Percentiles rank a stretch among this genome's conserved stretches.
Evolutionary conservation across 371 early-diverging fungal genomes (phyloP).

Genomic region (Syncephalis fuscata): DNA sequence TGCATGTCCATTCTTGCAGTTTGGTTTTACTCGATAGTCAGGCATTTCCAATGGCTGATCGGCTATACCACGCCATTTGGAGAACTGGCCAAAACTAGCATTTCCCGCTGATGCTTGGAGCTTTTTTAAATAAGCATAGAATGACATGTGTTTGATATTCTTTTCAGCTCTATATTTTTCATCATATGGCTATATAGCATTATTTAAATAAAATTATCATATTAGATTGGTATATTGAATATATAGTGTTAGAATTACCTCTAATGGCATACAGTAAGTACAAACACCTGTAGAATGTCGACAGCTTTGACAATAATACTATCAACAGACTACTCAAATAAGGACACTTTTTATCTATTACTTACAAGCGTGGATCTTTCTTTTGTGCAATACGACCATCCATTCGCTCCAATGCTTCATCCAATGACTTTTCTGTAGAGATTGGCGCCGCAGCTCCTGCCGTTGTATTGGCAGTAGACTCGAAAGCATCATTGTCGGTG

Average conservation of each 20-base stretch:
- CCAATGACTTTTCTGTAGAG: slow-evolving; percentile 71
- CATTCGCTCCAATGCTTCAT: slow-evolving; percentile 62
- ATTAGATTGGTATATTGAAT: slow-evolving; percentile 1
- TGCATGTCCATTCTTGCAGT: slow-evolving; percentile 71
- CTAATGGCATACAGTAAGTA: slow-evolving; percentile 93
- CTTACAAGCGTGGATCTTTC: slow-evolving; percentile 69
- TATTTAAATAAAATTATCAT: neutral
- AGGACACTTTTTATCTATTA: neutral
- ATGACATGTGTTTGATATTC: slow-evolving; percentile 95
- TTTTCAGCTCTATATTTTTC: slow-evolving; percentile 65
- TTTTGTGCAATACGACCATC: slow-evolving; percentile 68
- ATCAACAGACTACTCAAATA: neutral
- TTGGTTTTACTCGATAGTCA: slow-evolving; percentile 52
- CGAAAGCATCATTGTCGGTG: neutral
- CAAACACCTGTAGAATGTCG: slow-evolving; percentile 91
- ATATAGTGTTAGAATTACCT: slow-evolving; percentile 20
- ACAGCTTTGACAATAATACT: slow-evolving; percentile 45
- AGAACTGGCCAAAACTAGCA: slow-evolving; percentile 12
- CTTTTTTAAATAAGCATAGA: slow-evolving; percentile 81
- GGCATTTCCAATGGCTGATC: slow-evolving; percentile 78
- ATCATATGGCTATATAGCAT: slow-evolving; percentile 61
- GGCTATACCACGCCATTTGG: slow-evolving; percentile 18
- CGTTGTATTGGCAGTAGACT: slow-evolving; percentile 4
- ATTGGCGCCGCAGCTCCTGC: slow-evolving; percentile 18
- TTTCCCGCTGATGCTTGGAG: slow-evolving; percentile 43